Percentiles rank a stretch among this genome's conserved stretches.
Conservation (phyloP, 2,329 filamentous ascomycete species). For the Aspergillus phoenicis region DNA sequence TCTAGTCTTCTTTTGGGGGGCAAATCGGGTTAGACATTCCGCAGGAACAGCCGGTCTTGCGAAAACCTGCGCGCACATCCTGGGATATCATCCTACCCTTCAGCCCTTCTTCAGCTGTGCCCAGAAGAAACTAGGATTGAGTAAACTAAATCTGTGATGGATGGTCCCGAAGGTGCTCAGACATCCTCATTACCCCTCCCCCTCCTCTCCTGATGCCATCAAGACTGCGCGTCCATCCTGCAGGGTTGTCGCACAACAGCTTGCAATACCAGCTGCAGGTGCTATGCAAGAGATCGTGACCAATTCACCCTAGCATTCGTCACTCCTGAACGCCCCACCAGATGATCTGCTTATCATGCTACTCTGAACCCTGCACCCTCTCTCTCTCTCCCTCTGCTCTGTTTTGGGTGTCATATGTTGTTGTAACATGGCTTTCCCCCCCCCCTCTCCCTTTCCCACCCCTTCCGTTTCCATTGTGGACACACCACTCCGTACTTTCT, state of each 20-base stretch:
- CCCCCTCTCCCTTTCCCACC: neutral
- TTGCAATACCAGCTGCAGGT: constrained; percentile 9
- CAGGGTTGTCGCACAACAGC: constrained; percentile 8
- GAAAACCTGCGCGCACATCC: neutral
- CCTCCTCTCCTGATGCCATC: neutral
- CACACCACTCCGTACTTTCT: constrained; percentile 1
- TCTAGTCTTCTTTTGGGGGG: constrained; percentile 5
- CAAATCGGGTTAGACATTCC: neutral
- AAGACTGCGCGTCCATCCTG: neutral
- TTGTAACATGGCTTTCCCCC: neutral
- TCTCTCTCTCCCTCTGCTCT: neutral
- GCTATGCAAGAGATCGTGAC: constrained; percentile 10
- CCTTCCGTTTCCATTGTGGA: neutral
- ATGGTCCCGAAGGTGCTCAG: neutral
- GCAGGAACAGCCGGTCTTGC: neutral
- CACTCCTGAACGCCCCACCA: constrained; percentile 8
- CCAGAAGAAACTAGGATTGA: neutral
- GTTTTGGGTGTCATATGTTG: constrained; percentile 10
- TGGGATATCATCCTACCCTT: neutral
- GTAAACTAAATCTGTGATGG: neutral
- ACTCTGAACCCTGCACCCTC: constrained; percentile 5
- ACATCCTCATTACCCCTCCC: neutral
- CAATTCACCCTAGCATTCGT: constrained; percentile 11
- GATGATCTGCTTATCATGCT: constrained; percentile 13
- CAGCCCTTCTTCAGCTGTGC: neutral